These are phyloP conservation scores for Sugiyamaella paludigena DNA, from an alignment of 1,139 yeast genomes.

Conservation along the genomic window DNA sequence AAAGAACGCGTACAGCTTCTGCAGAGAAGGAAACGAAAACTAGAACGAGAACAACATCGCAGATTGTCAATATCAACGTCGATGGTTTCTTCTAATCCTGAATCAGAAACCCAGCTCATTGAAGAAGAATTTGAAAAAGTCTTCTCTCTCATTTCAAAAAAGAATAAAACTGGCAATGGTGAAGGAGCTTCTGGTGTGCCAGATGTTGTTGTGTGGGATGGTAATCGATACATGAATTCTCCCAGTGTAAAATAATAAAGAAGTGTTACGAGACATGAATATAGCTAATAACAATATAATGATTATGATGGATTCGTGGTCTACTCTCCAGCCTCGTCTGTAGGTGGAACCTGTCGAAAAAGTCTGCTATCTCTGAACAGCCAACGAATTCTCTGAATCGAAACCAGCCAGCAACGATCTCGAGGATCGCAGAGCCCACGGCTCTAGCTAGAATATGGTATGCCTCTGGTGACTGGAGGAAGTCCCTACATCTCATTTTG, in stretches of 20 bases:
- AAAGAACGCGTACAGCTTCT: constrained; percentile 9
- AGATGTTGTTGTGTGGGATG: constrained; percentile 10
- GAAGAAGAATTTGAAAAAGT: constrained; percentile 7
- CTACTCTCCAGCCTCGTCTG: too few relatives aligned
- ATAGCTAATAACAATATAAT: background rate
- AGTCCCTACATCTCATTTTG: too few relatives aligned
- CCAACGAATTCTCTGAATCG: too few relatives aligned
- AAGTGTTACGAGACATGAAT: background rate
- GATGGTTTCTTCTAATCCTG: background rate
- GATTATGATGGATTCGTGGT: background rate
- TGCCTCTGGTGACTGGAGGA: too few relatives aligned
- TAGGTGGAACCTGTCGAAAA: too few relatives aligned
- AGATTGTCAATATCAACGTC: background rate
- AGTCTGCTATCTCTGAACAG: too few relatives aligned
- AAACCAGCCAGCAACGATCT: too few relatives aligned
- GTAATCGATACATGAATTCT: constrained; percentile 4
- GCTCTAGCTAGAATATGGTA: too few relatives aligned
- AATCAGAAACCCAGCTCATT: background rate
- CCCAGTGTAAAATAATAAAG: background rate
- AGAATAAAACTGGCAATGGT: background rate
- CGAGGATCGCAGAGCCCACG: too few relatives aligned
- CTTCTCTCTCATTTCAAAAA: constrained; percentile 3
- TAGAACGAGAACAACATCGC: background rate
- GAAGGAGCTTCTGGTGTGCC: too few relatives aligned
- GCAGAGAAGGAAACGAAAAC: constrained; percentile 14